Percentiles rank a stretch among this genome's conserved stretches.
These are phyloP conservation scores for Aurinia saxatilis DNA, from an alignment of 345 rosid genomes.

Conservation along the genomic window DNA sequence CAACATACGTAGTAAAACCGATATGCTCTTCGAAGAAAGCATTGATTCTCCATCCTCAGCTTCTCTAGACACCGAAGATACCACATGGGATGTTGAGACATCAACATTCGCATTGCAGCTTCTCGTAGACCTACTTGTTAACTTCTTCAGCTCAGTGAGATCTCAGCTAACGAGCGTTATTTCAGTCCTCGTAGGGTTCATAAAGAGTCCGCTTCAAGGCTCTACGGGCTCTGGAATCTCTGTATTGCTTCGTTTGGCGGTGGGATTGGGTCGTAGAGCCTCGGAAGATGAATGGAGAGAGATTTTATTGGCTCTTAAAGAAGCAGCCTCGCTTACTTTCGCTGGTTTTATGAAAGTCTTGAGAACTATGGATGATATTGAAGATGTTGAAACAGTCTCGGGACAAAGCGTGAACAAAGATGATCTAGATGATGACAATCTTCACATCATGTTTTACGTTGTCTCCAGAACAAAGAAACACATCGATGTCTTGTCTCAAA, in stretches of 20 bases:
- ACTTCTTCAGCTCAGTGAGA: slow-evolving; percentile 49
- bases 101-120: slow-evolving; percentile 60
- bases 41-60: slow-evolving; percentile 34
- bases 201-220: slow-evolving; percentile 72
- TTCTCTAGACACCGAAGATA: slow-evolving; percentile 46
- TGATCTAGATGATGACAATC: slow-evolving; percentile 62
- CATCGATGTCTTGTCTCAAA: slow-evolving; percentile 62
- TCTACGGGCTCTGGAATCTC: slow-evolving; percentile 73
- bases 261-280: slow-evolving; percentile 50
- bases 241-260: slow-evolving; percentile 51
- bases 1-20: slow-evolving; percentile 40
- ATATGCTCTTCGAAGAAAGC: slow-evolving; percentile 35
- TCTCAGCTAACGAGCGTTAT: slow-evolving; percentile 56
- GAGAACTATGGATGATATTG: slow-evolving; percentile 61
- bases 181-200: slow-evolving; percentile 49
- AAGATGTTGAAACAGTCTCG: slow-evolving; percentile 50
- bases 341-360: slow-evolving; percentile 73
- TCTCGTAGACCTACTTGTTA: slow-evolving; percentile 62
- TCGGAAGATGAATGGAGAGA: slow-evolving; percentile 72
- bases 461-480: slow-evolving; percentile 84
- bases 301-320: slow-evolving; percentile 58
- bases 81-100: slow-evolving; percentile 78
- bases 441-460: slow-evolving; percentile 70
- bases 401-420: slow-evolving; percentile 49
- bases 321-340: slow-evolving; percentile 58